Evolutionary conservation across 1,139 yeast genomes (phyloP).

Genomic region (Hansenula lynferdii): DNA sequence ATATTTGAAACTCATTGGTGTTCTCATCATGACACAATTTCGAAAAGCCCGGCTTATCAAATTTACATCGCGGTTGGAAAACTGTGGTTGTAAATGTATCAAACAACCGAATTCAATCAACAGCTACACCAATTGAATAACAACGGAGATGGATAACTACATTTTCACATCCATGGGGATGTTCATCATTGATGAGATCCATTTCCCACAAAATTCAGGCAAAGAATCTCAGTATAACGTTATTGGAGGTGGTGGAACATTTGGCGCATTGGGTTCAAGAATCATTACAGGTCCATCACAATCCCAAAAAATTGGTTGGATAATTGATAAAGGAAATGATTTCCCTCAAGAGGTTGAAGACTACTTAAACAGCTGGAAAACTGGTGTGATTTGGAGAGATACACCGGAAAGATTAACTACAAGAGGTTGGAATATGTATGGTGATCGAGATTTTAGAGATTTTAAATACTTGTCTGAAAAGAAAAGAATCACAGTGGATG

Average conservation of each 20-base stretch:
- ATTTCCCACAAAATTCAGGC: slow-evolving; percentile 40
- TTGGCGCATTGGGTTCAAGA: slow-evolving; percentile 74
- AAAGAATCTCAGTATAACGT: slow-evolving; percentile 45
- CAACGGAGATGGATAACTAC: too few species aligned
- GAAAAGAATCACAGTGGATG: slow-evolving; percentile 56
- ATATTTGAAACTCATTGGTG: too few species aligned
- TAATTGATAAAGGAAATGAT: slow-evolving; percentile 77
- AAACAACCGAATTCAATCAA: background rate
- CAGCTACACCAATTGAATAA: too few species aligned
- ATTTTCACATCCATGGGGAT: slow-evolving; percentile 46
- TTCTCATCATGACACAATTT: too few species aligned
- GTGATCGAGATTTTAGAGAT: slow-evolving; percentile 51
- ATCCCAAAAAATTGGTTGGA: slow-evolving; percentile 49
- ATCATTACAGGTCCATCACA: slow-evolving; percentile 35
- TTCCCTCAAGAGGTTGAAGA: slow-evolving; percentile 50
- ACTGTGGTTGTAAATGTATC: background rate
- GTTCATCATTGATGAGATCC: slow-evolving; percentile 90
- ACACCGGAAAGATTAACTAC: slow-evolving; percentile 59
- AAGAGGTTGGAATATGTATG: slow-evolving; percentile 76
- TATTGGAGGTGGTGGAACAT: slow-evolving; percentile 90
- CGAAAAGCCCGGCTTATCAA: too few species aligned
- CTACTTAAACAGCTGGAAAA: slow-evolving; percentile 53
- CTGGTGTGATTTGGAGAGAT: slow-evolving; percentile 53
- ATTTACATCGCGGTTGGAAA: too few species aligned
- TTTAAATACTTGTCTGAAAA: slow-evolving; percentile 61